These are phyloP conservation scores for Sapria himalayana DNA, from an alignment of 345 rosid species.

Conservation along the genomic window DNA sequence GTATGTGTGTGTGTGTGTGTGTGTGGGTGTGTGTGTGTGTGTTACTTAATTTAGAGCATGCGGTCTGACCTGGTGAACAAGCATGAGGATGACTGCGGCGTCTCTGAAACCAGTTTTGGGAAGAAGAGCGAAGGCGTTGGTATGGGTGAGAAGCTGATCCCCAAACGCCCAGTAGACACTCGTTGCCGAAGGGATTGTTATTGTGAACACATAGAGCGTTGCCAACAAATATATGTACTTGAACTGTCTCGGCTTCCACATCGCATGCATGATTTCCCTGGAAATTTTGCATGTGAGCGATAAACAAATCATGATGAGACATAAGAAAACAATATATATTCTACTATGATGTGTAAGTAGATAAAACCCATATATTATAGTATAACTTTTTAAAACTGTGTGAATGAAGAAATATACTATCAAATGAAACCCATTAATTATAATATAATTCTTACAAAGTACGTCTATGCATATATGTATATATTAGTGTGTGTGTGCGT, in stretches of 20 bases:
- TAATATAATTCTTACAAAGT: no score
- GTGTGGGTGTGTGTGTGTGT: neutral
- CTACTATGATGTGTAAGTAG: no score
- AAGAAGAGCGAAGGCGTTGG: conserved; percentile 82
- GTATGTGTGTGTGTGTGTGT: no score
- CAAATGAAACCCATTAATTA: no score
- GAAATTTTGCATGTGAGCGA: neutral
- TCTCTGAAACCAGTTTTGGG: conserved; percentile 69
- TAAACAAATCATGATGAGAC: neutral
- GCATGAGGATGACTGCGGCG: conserved; percentile 85
- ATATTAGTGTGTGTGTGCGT: no score
- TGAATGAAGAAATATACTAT: no score
- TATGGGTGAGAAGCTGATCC: conserved; percentile 62
- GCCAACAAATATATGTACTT: conserved; percentile 87
- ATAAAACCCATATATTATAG: no score
- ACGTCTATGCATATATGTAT: no score
- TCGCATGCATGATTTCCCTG: conserved; percentile 99
- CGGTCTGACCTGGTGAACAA: conserved; percentile 60
- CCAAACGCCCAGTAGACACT: conserved; percentile 99
- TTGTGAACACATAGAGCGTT: conserved; percentile 78
- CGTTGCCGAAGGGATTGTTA: conserved; percentile 80
- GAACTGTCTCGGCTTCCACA: conserved; percentile 99
- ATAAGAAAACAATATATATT: neutral
- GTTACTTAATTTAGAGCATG: neutral
- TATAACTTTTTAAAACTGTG: no score